A percentile compares a stretch with the other conserved stretches of the same genome.
Conservation (phyloP, 768 basidiomycete species). For the Auriscalpium vulgare region DNA sequence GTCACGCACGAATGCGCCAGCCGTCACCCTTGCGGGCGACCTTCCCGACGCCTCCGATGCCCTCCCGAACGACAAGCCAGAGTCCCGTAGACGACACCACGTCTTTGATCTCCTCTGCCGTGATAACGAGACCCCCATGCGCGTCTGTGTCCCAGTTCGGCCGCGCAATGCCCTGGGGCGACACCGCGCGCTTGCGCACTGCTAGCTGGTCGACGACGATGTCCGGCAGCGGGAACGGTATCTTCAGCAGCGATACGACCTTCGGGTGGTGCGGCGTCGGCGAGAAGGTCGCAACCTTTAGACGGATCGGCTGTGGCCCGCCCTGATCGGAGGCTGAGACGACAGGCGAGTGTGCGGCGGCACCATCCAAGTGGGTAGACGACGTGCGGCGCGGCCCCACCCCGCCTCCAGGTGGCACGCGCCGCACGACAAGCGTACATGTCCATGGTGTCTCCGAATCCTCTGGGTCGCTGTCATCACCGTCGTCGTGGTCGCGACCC, state of each 20-base stretch:
- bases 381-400: slow-evolving; percentile 7
- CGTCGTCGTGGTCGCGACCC: slow-evolving; percentile 36
- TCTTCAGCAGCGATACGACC: slow-evolving; percentile 84
- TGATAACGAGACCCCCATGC: slow-evolving; percentile 52
- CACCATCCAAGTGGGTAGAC: background rate
- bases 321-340: background rate
- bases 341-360: background rate
- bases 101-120: slow-evolving; percentile 92
- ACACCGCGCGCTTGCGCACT: slow-evolving; percentile 41
- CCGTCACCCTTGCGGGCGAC: slow-evolving; percentile 73
- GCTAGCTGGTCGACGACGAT: slow-evolving; percentile 60
- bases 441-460: slow-evolving; percentile 97
- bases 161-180: slow-evolving; percentile 25
- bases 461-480: slow-evolving; percentile 86
- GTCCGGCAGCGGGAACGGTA: slow-evolving; percentile 84
- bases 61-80: slow-evolving; percentile 89
- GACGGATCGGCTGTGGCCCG: slow-evolving; percentile 19
- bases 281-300: slow-evolving; percentile 78
- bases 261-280: slow-evolving; percentile 96
- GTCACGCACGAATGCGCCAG: slow-evolving; percentile 61
- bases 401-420: slow-evolving; percentile 19
- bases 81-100: slow-evolving; percentile 79
- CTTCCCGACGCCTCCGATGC: slow-evolving; percentile 85
- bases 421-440: slow-evolving; percentile 68
- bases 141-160: slow-evolving; percentile 11